phyloP scores from a whole-genome alignment of 768 basidiomycete species.

The Macrolepiota fuliginosa region DNA sequence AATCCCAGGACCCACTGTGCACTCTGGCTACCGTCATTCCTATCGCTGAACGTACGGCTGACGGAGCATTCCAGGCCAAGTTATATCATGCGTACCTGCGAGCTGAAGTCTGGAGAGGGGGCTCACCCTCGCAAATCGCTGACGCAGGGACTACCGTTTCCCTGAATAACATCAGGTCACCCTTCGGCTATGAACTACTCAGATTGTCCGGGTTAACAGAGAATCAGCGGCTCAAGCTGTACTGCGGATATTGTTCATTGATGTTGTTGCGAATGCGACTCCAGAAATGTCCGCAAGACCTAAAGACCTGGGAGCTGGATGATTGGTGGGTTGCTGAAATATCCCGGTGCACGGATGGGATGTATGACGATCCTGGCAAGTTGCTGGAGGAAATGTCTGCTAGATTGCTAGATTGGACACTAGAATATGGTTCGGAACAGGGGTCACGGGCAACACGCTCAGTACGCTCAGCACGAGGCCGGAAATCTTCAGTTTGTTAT shows the following conservation, averaged over 20 bases:
- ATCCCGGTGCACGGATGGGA: background rate
- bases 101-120: background rate
- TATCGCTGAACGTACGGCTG: background rate
- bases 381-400: background rate
- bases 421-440: too few species aligned
- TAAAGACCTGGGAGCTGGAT: background rate
- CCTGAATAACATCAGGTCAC: background rate
- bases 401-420: too few species aligned
- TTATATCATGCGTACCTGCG: background rate
- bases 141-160: background rate
- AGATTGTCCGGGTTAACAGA: background rate
- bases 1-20: background rate
- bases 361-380: background rate
- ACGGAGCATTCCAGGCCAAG: background rate
- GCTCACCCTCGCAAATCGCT: background rate
- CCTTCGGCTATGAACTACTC: background rate
- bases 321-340: background rate
- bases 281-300: background rate
- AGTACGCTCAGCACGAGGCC: too few species aligned
- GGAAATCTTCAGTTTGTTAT: too few species aligned
- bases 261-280: background rate
- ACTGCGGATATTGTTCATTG: background rate
- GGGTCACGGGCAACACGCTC: too few species aligned
- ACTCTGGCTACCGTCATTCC: background rate
- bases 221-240: background rate